Conservation (phyloP, 2,329 filamentous ascomycete genomes). For the Furcasterigmium sp. region DNA sequence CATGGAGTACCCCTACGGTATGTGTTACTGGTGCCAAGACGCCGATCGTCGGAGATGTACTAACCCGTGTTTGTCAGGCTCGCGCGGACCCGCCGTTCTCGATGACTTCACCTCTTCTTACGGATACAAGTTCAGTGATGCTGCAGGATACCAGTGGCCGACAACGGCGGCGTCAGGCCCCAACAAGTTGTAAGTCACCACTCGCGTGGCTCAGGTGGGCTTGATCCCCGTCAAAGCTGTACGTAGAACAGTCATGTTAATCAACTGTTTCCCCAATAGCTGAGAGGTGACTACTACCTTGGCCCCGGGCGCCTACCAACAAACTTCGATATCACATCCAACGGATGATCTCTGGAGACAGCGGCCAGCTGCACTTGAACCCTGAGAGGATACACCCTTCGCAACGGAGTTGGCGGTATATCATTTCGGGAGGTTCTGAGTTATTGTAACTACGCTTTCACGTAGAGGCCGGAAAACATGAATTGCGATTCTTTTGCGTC, state of each 20-base stretch:
- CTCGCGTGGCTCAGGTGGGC: slow-evolving; percentile 7
- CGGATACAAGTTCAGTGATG: slow-evolving; percentile 98
- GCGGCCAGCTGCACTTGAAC: not conserved
- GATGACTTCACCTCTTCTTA: slow-evolving; percentile 98
- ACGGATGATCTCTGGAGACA: not conserved
- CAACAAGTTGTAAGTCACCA: slow-evolving; percentile 71
- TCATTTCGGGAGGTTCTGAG: not conserved
- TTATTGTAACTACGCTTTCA: not conserved
- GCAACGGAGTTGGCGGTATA: not conserved
- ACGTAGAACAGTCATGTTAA: slow-evolving; percentile 13
- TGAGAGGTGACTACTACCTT: slow-evolving; percentile 2
- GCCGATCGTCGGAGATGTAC: not conserved
- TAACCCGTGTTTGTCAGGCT: slow-evolving; percentile 55
- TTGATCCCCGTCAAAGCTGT: not conserved
- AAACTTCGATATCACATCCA: not conserved
- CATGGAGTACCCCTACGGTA: slow-evolving; percentile 99
- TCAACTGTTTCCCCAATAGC: slow-evolving; percentile 6
- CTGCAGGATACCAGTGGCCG: slow-evolving; percentile 93
- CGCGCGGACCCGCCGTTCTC: slow-evolving; percentile 89
- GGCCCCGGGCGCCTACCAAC: not conserved
- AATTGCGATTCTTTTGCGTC: not conserved
- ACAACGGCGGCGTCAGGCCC: slow-evolving; percentile 62
- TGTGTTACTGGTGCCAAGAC: slow-evolving; percentile 26
- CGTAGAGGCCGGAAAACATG: not conserved
- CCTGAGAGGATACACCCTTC: not conserved